Percentiles rank a stretch among this genome's conserved stretches.
Evolutionary conservation across 805 yeast genomes (phyloP).

Genomic region (Hanseniaspora lindneri): DNA sequence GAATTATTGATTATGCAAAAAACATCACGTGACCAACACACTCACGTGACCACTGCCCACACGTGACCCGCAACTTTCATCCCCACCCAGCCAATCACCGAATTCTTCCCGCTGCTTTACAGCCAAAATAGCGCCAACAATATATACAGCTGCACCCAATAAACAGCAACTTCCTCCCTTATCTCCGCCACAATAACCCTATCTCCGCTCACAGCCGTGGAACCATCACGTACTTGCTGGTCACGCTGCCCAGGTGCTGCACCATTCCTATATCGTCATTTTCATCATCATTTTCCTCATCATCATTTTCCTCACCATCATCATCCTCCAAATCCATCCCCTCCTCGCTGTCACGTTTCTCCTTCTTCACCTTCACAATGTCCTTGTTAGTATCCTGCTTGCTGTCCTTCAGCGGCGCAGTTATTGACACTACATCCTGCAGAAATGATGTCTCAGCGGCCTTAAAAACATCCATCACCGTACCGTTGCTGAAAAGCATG

Average conservation of each 20-base stretch:
- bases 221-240: constrained; percentile 12
- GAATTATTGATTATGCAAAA: too few species aligned
- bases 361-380: constrained; percentile 39
- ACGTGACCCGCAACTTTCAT: too few species aligned
- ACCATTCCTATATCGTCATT: constrained; percentile 20
- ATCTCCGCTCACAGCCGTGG: constrained; percentile 15
- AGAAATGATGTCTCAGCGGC: constrained; percentile 60
- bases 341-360: constrained; percentile 19
- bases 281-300: constrained; percentile 19
- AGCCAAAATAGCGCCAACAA: too few species aligned
- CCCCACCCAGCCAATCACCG: too few species aligned
- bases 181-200: too few species aligned
- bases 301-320: constrained; percentile 19
- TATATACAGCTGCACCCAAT: too few species aligned
- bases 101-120: too few species aligned
- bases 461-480: constrained; percentile 53
- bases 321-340: constrained; percentile 27
- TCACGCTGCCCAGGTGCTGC: constrained; percentile 12
- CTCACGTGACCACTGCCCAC: too few species aligned
- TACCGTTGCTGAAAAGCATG: constrained; percentile 48
- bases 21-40: too few species aligned
- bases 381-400: constrained; percentile 31
- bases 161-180: neutral
- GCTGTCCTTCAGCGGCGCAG: constrained; percentile 32
- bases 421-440: constrained; percentile 59